Conservation (phyloP, 2,329 filamentous ascomycete genomes). For the Aspergillus alliaceus region DNA sequence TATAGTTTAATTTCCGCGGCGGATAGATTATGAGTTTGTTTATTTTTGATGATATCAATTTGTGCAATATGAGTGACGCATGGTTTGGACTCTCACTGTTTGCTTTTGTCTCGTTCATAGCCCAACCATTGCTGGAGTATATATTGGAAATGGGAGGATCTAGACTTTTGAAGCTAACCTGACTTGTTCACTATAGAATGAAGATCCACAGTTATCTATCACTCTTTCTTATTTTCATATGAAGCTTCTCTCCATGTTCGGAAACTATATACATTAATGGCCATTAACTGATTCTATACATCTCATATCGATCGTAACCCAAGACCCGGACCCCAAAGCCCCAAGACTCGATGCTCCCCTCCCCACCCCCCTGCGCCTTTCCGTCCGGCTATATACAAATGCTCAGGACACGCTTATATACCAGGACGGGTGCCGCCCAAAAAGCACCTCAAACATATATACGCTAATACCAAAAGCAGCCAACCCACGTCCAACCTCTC, state of each 20-base stretch:
- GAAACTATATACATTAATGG: not conserved
- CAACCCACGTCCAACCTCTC: not conserved
- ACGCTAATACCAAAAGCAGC: not conserved
- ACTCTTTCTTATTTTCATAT: not conserved
- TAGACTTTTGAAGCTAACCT: not conserved
- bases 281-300: not conserved
- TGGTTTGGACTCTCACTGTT: constrained; percentile 1
- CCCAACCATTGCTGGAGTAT: not conserved
- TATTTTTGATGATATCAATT: constrained; percentile 13
- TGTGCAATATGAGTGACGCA: constrained; percentile 8
- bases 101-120: constrained; percentile 5
- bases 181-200: not conserved
- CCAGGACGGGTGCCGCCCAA: not conserved
- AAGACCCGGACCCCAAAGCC: not conserved
- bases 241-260: not conserved
- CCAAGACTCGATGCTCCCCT: not conserved
- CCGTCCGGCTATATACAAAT: not conserved
- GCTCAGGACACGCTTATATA: not conserved
- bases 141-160: not conserved
- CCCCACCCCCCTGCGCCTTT: not conserved
- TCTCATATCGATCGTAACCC: not conserved
- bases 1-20: constrained; percentile 12
- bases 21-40: constrained; percentile 21
- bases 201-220: not conserved
- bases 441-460: not conserved